Conservation (phyloP, 805 yeast genomes). For the Schwanniomyces polymorphus region DNA sequence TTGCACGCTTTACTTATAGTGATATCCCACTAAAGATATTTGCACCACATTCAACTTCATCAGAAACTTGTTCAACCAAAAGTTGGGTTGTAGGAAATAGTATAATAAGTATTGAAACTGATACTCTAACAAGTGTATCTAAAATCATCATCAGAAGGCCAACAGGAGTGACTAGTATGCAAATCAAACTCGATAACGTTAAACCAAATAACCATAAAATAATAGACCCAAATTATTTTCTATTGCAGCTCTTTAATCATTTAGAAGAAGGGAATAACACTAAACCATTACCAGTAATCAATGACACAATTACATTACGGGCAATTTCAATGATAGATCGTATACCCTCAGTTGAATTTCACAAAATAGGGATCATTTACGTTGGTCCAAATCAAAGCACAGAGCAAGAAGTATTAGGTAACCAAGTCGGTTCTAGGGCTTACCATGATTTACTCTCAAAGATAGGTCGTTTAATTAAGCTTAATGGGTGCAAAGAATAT, state of each 20-base stretch:
- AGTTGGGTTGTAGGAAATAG: conserved; percentile 66
- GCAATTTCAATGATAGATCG: conserved; percentile 68
- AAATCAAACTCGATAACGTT: conserved; percentile 36
- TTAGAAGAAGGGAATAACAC: conserved; percentile 28
- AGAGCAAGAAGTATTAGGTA: conserved; percentile 66
- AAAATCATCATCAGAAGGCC: conserved; percentile 59
- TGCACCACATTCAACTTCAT: conserved; percentile 11
- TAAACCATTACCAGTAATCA: conserved; percentile 53
- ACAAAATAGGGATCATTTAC: conserved; percentile 76
- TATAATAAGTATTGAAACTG: conserved; percentile 56
- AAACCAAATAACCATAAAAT: background rate
- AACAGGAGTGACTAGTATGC: conserved; percentile 57
- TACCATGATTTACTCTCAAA: conserved; percentile 60
- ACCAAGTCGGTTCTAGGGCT: conserved; percentile 60
- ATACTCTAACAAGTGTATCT: conserved; percentile 51
- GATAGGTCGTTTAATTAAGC: conserved; percentile 60
- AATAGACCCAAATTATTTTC: conserved; percentile 41
- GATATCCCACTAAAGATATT: conserved; percentile 56
- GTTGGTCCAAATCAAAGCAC: conserved; percentile 64
- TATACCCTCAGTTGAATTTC: conserved; percentile 74
- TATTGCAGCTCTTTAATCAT: conserved; percentile 52
- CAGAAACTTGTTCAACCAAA: conserved; percentile 15
- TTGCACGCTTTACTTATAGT: conserved; percentile 64
- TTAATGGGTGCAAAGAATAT: conserved; percentile 52
- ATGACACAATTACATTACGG: conserved; percentile 42